These are phyloP conservation scores for Angophora floribunda DNA, from an alignment of 345 rosid species.

Conservation along the genomic window DNA sequence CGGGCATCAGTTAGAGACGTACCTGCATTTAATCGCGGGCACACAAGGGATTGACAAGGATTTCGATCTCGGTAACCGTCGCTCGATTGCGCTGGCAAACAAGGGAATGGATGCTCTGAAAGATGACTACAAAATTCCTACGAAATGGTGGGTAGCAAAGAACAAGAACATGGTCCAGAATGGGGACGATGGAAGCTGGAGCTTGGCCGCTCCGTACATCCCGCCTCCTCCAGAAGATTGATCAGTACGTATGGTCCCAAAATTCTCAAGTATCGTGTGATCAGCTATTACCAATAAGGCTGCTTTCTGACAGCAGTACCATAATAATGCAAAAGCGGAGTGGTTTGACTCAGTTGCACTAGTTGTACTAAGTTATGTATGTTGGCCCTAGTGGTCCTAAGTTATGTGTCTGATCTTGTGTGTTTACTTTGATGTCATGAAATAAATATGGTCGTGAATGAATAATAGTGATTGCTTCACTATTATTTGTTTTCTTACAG, in stretches of 20 bases:
- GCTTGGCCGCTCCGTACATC: not conserved
- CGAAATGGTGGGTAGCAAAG: slow-evolving; percentile 34
- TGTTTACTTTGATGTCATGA: not conserved
- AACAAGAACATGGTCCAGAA: slow-evolving; percentile 63
- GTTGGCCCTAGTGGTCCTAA: not conserved
- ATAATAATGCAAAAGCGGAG: not conserved
- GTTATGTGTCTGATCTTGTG: not conserved
- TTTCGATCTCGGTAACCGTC: slow-evolving; percentile 33
- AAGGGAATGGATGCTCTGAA: slow-evolving; percentile 34
- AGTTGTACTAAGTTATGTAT: not conserved
- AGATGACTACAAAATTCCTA: slow-evolving; percentile 24
- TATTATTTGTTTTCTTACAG: not conserved
- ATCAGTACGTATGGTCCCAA: not conserved
- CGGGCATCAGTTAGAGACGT: slow-evolving; percentile 51
- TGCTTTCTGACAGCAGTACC: not conserved
- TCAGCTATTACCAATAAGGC: not conserved
- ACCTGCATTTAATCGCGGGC: slow-evolving; percentile 69
- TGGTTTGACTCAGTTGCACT: not conserved
- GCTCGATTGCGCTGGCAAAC: slow-evolving; percentile 47
- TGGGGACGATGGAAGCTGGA: not conserved
- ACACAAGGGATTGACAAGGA: slow-evolving; percentile 38
- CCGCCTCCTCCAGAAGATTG: not conserved
- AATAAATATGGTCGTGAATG: not conserved
- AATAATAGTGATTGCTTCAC: not conserved
- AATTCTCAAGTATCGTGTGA: not conserved